Evolutionary conservation across 768 basidiomycete species (phyloP), one percentile per base, ranked within the genome.

Genomic region (Trametes meyenii): DNA sequence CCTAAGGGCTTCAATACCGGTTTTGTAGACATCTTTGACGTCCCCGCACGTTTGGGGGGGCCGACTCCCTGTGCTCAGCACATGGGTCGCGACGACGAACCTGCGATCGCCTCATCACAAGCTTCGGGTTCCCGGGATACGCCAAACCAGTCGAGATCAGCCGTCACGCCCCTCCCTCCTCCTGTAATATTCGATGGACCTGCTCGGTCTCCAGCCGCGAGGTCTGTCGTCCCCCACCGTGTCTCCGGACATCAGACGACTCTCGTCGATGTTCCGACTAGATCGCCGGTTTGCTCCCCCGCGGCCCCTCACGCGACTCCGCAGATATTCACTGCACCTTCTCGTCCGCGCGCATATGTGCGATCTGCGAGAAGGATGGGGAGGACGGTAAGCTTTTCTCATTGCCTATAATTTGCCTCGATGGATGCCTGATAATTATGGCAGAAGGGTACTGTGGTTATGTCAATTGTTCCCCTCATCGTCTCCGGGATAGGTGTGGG

Each of bases 21-120:
- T 1, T 50, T 81, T 45, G 76, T 79, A 58, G 83, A 84, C 67
- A 82, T 85, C 62, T 83, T 83, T 66, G 82, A 84, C 60, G 82
- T 75, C 24, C 80, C 82, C 1, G 71, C 71, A 29, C 70, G 71
- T 24, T 75, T 81, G 17, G 72, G 75, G 21, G 77, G 76, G 58
- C 75, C 73, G 33, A 71, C 66, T 58, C 61, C 66, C 55, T 57
- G 71, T 66, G 40, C 72, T 53, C 44, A 44, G 24, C 54, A 44
- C 17, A 33, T 8, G 29, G 8, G 8, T 3, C 4, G 29, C 29
- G 29, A 8, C 29, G 29, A 33, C 8, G 29, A 8, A 33, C 62
- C 50, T 58, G 61, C 46, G 12, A 21, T 29, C 3, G 29, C 26
- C 38, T 50, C 61, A 58, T 58, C 11, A 46, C 56, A 52, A 66